These are phyloP conservation scores for Calonectria honghensis DNA, from an alignment of 2,329 filamentous ascomycete genomes.

Conservation along the genomic window DNA sequence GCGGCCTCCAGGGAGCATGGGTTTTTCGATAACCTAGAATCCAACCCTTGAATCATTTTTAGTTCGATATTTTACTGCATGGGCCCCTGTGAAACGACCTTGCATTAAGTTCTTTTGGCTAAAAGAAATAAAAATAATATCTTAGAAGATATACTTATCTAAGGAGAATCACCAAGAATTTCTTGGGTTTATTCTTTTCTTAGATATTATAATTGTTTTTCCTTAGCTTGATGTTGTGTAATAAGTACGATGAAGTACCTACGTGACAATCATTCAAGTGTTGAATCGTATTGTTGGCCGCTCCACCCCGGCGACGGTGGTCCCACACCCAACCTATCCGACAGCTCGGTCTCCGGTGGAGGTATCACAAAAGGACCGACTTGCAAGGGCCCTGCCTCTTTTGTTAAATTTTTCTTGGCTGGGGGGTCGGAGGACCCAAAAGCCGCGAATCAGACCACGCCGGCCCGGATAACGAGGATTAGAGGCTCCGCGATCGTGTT, in stretches of 20 bases:
- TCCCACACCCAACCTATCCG: constrained; percentile 30
- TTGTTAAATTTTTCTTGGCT: background rate
- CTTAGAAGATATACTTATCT: too few relatives aligned
- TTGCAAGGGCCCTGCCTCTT: background rate
- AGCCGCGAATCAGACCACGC: constrained; percentile 31
- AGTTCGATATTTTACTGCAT: too few relatives aligned
- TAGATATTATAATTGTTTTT: too few relatives aligned
- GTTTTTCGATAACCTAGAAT: constrained; percentile 31
- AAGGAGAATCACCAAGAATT: too few relatives aligned
- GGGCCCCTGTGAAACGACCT: too few relatives aligned
- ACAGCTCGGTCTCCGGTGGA: constrained; percentile 35
- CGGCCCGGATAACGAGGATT: background rate
- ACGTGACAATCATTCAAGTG: too few relatives aligned
- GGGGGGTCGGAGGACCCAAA: constrained; percentile 4
- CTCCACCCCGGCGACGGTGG: constrained; percentile 35
- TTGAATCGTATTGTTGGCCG: background rate
- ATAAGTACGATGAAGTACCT: too few relatives aligned
- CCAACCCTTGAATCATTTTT: too few relatives aligned
- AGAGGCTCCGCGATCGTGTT: constrained; percentile 22
- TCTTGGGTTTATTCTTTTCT: too few relatives aligned
- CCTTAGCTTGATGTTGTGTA: too few relatives aligned
- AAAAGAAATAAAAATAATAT: too few relatives aligned
- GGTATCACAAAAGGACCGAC: constrained; percentile 37
- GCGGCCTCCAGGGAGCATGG: constrained; percentile 1
- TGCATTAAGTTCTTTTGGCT: too few relatives aligned